Evolutionary conservation across 805 yeast genomes (phyloP), one percentile per base, ranked within the genome.

Genomic region (Candida silvatica): DNA sequence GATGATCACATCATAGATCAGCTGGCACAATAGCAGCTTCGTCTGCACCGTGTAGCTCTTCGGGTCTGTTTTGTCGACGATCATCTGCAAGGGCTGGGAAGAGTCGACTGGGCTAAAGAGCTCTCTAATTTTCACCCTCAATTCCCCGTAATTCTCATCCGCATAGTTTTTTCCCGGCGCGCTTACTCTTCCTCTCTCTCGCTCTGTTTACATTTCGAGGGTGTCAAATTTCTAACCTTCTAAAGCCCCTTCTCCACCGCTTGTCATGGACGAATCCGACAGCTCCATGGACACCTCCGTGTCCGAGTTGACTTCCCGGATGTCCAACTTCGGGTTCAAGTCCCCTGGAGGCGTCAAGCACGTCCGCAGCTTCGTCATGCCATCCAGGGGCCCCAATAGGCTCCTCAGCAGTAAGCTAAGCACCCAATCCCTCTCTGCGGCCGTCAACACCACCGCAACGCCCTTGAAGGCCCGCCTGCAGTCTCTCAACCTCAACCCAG

Each of bases 11-110:
- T 45, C 59, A 29, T 52, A 47, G 4, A 56, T 37, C 17, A 45
- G 35, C 38, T 58, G 62, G n/a, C 52, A 45, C 3, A 58, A 41
- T 8, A 58, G 48, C 20, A 58, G 46, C 20, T 51, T 42, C 11
- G 52, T 40, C 39, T 54, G 56, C 3, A 55, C 51, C 1, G 58
- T 46, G 42, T 54, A 55, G 3, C 35, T 29, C 3, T 35, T 34
- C 7, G 58, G 45, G 12, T 39, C 31, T 9, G 45, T 40, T 28
- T 34, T 41, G 23, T 45, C 35, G 19, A 40, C 36, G n/a, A 19
- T 8, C 24, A 22, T 22, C 11, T 22, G 12, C 12, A 22, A 22
- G 12, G 11, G 11, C 11, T n/a, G n/a, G 29, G n/a, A 26, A 26
- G 16, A 26, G n/a, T n/a, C n/a, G n/a, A n/a, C n/a, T 26, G n/a